Percentiles rank a stretch among this genome's conserved stretches.
Evolutionary conservation across 768 basidiomycete species (phyloP).

Genomic region (Leccinum variicolor): DNA sequence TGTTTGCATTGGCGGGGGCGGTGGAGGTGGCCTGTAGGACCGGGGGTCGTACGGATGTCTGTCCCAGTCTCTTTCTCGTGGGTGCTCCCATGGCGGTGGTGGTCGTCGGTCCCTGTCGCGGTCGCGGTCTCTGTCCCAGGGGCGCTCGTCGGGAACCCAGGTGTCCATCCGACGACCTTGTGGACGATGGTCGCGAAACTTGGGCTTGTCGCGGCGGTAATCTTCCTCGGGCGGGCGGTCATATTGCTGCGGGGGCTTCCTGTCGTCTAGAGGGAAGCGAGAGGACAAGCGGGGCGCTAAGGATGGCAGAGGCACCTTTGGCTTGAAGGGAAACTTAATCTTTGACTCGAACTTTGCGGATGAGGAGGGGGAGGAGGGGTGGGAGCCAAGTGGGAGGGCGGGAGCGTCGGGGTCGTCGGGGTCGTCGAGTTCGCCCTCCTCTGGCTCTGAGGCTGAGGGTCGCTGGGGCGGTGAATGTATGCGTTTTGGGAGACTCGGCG

Average conservation of each 20-base stretch:
- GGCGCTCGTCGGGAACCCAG: constrained; percentile 28
- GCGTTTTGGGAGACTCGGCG: constrained; percentile 43
- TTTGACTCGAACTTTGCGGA: constrained; percentile 40
- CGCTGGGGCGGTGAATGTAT: constrained; percentile 60
- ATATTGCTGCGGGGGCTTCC: constrained; percentile 27
- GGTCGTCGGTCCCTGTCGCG: constrained; percentile 29
- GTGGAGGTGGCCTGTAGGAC: constrained; percentile 16
- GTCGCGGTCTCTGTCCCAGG: constrained; percentile 20
- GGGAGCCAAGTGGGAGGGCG: constrained; percentile 5
- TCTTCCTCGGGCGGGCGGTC: constrained; percentile 47
- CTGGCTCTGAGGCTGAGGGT: constrained; percentile 57
- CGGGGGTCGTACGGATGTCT: constrained; percentile 19
- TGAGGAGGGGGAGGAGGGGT: constrained; percentile 33
- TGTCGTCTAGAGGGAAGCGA: constrained; percentile 28
- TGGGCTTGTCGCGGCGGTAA: constrained; percentile 31
- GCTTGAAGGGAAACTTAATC: constrained; percentile 77
- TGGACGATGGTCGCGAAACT: constrained; percentile 20
- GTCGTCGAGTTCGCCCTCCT: constrained; percentile 83
- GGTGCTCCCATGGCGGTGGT: constrained; percentile 16
- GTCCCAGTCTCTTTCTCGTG: constrained; percentile 24
- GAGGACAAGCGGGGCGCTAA: constrained; percentile 31
- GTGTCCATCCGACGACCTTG: constrained; percentile 23
- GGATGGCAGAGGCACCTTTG: constrained; percentile 19
- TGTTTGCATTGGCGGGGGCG: constrained; percentile 1
- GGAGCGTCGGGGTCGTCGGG: constrained; percentile 19